Evolutionary conservation across 2,329 filamentous ascomycete species (phyloP).

Genomic region (Pseudogymnoascus sp.): DNA sequence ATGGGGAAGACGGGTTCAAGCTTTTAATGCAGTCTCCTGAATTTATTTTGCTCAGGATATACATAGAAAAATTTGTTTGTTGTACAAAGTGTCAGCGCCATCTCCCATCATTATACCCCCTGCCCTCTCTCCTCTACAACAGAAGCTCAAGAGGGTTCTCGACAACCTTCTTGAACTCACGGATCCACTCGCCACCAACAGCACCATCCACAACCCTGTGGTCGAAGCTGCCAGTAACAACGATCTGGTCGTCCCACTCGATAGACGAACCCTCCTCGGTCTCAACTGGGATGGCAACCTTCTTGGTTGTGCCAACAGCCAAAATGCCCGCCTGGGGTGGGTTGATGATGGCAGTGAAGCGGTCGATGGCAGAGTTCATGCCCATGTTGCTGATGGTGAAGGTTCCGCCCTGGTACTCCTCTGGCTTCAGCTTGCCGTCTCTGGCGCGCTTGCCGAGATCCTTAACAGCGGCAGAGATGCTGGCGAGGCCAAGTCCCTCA

Average conservation of each 20-base stretch:
- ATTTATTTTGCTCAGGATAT: slow-evolving; percentile 7
- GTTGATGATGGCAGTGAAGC: slow-evolving; percentile 98
- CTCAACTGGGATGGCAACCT: slow-evolving; percentile 84
- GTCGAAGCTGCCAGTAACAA: slow-evolving; percentile 91
- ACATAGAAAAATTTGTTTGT: slow-evolving; percentile 8
- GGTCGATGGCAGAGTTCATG: slow-evolving; percentile 94
- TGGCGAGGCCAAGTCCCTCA: slow-evolving; percentile 75
- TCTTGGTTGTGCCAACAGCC: slow-evolving; percentile 87
- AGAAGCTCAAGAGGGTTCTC: slow-evolving; percentile 96
- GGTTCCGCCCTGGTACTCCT: slow-evolving; percentile 97
- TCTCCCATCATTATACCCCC: slow-evolving; percentile 2
- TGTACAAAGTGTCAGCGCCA: slow-evolving; percentile 8
- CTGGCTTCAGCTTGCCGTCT: slow-evolving; percentile 97
- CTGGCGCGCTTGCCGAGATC: slow-evolving; percentile 93
- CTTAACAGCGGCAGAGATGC: slow-evolving; percentile 85
- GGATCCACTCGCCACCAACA: slow-evolving; percentile 92
- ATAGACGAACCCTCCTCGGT: slow-evolving; percentile 69
- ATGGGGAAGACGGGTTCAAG: background rate
- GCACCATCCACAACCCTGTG: slow-evolving; percentile 98
- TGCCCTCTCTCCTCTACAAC: slow-evolving; percentile 47
- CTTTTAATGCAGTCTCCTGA: slow-evolving; percentile 8
- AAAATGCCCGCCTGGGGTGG: slow-evolving; percentile 94
- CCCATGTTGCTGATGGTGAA: slow-evolving; percentile 99
- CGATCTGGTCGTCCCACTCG: slow-evolving; percentile 96
- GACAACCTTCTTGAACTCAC: slow-evolving; percentile 91